Evolutionary conservation across 129 eudicot species (phyloP).

Genomic region (Flaveria trinervia): DNA sequence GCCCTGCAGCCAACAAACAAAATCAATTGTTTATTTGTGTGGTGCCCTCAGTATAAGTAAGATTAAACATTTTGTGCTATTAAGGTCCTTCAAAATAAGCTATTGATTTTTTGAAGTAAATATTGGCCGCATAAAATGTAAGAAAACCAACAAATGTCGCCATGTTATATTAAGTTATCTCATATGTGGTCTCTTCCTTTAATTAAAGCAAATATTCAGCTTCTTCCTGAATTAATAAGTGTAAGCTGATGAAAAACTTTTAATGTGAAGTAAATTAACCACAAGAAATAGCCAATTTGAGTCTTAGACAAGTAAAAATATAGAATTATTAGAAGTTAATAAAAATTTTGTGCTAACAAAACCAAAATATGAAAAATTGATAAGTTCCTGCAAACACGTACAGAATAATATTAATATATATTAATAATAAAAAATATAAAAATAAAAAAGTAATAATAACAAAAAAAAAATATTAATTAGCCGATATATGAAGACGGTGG

Average conservation of each 20-base stretch:
- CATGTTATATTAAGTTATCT: no score
- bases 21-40: background rate
- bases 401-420: background rate
- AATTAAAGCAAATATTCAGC: background rate
- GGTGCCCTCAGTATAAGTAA: background rate
- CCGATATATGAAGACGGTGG: background rate
- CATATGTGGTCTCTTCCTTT: no score
- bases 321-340: constrained; percentile 1
- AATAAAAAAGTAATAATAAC: background rate
- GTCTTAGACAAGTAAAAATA: background rate
- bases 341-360: background rate
- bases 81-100: constrained; percentile 1
- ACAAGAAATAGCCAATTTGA: background rate
- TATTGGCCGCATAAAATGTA: constrained; percentile 1
- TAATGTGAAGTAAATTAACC: background rate
- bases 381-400: background rate
- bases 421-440: background rate
- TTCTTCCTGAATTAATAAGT: background rate
- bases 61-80: background rate
- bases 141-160: background rate
- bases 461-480: background rate
- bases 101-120: background rate
- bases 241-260: background rate
- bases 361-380: background rate
- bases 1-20: background rate